phyloP scores from a whole-genome alignment of 2,329 filamentous ascomycete genomes.

The Amphichorda felina region DNA sequence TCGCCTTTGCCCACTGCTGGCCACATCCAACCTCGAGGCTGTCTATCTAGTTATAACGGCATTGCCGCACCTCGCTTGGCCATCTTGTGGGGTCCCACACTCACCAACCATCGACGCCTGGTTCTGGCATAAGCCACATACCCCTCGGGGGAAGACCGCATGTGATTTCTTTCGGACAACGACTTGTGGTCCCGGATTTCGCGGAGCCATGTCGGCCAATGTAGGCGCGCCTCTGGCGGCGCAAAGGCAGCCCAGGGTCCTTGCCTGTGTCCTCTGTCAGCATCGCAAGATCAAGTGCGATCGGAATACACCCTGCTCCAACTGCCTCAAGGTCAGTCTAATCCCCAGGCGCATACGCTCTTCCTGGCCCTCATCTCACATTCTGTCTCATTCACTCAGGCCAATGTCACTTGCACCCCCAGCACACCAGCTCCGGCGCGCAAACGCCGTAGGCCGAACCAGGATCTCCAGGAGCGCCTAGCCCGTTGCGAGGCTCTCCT shows the following conservation, averaged over 20 bases:
- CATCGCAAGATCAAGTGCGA: conserved; percentile 54
- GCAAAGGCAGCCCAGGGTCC: conserved; percentile 30
- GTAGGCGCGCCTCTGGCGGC: conserved; percentile 8
- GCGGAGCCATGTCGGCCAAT: conserved; percentile 15
- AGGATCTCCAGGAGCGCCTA: conserved; percentile 48
- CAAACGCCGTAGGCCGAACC: conserved; percentile 46
- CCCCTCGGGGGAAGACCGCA: too few species aligned
- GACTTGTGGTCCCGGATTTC: too few species aligned
- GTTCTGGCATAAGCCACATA: too few species aligned
- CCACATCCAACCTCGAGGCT: too few species aligned
- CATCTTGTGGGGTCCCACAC: too few species aligned
- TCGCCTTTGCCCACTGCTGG: too few species aligned
- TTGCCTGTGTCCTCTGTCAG: conserved; percentile 46
- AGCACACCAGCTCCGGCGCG: conserved; percentile 48
- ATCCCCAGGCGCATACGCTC: neutral
- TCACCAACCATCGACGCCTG: too few species aligned
- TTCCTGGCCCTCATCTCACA: neutral
- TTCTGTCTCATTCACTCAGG: conserved; percentile 20
- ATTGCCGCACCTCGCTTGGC: too few species aligned
- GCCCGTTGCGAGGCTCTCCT: conserved; percentile 46
- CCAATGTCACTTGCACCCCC: conserved; percentile 46
- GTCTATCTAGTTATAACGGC: too few species aligned
- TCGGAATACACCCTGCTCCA: conserved; percentile 44
- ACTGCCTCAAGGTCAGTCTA: conserved; percentile 42
- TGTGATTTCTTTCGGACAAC: too few species aligned